These are phyloP conservation scores for Lepidium aucheri DNA, from an alignment of 345 rosid species.

Conservation along the genomic window DNA sequence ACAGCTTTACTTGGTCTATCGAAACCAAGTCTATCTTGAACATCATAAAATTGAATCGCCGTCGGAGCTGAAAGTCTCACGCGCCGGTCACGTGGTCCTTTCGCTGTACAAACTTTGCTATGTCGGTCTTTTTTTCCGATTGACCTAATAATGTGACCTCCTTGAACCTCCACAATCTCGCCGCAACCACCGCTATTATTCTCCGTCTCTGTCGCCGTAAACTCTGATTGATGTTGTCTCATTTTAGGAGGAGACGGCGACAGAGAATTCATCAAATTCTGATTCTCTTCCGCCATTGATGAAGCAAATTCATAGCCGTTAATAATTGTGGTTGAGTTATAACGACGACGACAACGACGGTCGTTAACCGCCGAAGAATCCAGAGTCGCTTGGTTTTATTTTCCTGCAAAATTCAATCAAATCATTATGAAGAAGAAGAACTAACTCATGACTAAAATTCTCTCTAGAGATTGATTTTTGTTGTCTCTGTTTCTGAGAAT, in stretches of 20 bases:
- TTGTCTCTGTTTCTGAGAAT: not conserved
- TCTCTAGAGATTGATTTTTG: not conserved
- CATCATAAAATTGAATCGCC: constrained; percentile 96
- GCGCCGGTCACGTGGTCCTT: constrained; percentile 93
- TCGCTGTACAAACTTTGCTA: constrained; percentile 90
- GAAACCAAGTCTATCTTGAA: constrained; percentile 86
- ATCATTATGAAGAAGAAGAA: not conserved
- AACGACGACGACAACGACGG: constrained; percentile 18
- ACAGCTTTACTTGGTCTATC: constrained; percentile 97
- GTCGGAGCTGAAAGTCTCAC: constrained; percentile 91
- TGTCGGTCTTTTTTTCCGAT: constrained; percentile 84
- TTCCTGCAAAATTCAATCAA: not conserved
- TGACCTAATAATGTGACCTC: constrained; percentile 91
- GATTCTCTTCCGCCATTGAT: constrained; percentile 31
- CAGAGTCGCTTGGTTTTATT: constrained; percentile 2
- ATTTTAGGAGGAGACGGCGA: constrained; percentile 41
- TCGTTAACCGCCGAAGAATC: constrained; percentile 12
- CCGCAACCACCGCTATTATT: constrained; percentile 40
- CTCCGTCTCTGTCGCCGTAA: constrained; percentile 35
- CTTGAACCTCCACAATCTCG: constrained; percentile 88
- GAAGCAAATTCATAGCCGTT: constrained; percentile 24
- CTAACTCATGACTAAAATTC: constrained; percentile 5
- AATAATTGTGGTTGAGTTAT: not conserved
- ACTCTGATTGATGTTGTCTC: not conserved
- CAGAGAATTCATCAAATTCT: constrained; percentile 41